phyloP scores from a whole-genome alignment of 1,284 basidiomycete species.

The Jaminaea rosea region DNA sequence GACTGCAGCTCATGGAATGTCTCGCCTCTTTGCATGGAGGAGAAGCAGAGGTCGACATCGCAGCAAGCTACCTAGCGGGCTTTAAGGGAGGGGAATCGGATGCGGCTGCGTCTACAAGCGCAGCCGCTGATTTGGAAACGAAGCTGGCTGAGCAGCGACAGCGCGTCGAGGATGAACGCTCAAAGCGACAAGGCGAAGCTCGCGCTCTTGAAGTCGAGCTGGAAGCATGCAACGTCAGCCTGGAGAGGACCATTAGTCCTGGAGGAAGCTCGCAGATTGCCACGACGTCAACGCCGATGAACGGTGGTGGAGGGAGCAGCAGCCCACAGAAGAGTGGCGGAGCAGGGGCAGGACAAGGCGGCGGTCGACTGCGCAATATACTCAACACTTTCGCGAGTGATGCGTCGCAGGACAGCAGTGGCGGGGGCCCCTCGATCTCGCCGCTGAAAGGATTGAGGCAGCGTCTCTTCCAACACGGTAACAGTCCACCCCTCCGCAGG shows the following conservation, averaged over 20 bases:
- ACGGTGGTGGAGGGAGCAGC: no score
- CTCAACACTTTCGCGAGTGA: not conserved
- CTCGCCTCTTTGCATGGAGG: slow-evolving; percentile 22
- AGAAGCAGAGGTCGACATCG: slow-evolving; percentile 18
- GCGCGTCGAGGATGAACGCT: not conserved
- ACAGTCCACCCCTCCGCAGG: not conserved
- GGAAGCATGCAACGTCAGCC: not conserved
- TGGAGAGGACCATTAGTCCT: not conserved
- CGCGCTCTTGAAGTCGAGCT: not conserved
- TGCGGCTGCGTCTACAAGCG: no score
- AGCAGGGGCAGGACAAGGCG: not conserved
- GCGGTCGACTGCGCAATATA: not conserved
- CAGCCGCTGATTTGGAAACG: not conserved
- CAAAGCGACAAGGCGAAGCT: no score
- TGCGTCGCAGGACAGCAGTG: no score
- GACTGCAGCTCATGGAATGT: slow-evolving; percentile 19
- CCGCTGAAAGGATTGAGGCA: not conserved
- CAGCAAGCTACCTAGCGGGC: not conserved
- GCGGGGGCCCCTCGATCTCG: not conserved
- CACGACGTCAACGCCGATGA: no score
- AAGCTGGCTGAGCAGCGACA: not conserved
- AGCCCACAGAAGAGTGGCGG: no score
- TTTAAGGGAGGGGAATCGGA: not conserved
- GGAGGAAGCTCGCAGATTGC: not conserved
- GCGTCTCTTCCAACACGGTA: not conserved